Evolutionary conservation across 164 flowering plant species (phyloP), one percentile per base, ranked within the genome.

Genomic region (Magnolia changhungtana): DNA sequence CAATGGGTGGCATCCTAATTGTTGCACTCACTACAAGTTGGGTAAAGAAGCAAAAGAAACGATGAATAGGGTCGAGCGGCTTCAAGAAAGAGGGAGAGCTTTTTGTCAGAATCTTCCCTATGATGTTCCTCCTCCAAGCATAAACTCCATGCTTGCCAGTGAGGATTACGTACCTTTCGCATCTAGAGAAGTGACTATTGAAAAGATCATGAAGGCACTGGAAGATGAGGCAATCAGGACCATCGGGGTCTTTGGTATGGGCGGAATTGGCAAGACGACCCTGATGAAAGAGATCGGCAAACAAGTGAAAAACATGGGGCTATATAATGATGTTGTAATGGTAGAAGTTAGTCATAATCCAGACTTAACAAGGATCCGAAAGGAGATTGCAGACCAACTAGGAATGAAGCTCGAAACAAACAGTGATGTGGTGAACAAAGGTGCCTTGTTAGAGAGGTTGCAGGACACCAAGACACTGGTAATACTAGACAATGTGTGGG

Each of bases 401-500:
- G 74, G 58, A 18, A 11, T 76, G 51, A 10, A 4, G 20, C 45
- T 61, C 10, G 7, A 58, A 29, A 11, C 20, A 37, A 45, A 49
- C 14, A 74, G 59, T 50, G 70, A 51, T 29, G 2, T 2, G 1
- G 24, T 10, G 10, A 76, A 81, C 76, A 81, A 80, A 16, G 24
- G 51, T 1, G 55, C 51, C 11, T 18, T 80, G 31, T 31, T 16
- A 5, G 45, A 6, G 8, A 76, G 80, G 55, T 19, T 84, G 8
- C 51, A 23, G 69, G n/a, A 74, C 27, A 63, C 24, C 21, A 76
- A 45, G 9, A 55, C 11, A 8, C 84, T 85, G 3, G 20, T 85
- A 31, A 79, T 85, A 29, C 59, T 85, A 49, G 88, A 85, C 71
- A 84, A 83, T 77, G 19, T 85, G 1, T 85, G 88, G 88, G 65